phyloP scores from a whole-genome alignment of 331 rosid species.

The Malus hybrid region DNA sequence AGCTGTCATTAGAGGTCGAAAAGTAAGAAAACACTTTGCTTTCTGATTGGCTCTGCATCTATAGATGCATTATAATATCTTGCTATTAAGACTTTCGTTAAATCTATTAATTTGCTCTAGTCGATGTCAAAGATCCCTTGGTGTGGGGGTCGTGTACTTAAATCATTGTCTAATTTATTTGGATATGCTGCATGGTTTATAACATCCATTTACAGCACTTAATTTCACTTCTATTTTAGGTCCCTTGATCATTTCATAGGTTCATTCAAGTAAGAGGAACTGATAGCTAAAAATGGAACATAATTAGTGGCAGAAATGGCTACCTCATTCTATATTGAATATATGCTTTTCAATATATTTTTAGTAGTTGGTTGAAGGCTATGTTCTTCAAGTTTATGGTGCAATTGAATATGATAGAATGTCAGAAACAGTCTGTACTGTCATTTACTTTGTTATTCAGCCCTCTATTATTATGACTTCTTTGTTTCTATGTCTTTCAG shows the following conservation, averaged over 20 bases:
- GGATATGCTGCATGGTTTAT: neutral
- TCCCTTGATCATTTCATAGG: too few relatives aligned
- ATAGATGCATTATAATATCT: neutral
- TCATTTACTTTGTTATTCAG: neutral
- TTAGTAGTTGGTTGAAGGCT: neutral
- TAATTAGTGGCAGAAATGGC: neutral
- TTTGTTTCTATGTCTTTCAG: neutral
- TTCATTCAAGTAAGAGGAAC: neutral
- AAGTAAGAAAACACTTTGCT: slow-evolving; percentile 41
- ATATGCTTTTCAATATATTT: neutral
- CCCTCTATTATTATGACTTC: neutral
- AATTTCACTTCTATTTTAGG: neutral
- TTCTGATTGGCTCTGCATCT: slow-evolving; percentile 2
- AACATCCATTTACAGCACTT: neutral
- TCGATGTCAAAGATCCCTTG: neutral
- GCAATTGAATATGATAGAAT: neutral
- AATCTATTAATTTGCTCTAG: neutral
- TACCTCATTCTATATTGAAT: neutral
- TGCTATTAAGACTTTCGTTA: neutral
- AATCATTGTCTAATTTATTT: neutral
- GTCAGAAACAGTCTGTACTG: neutral
- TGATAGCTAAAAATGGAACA: neutral
- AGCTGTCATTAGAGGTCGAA: slow-evolving; percentile 43
- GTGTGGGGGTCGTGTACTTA: neutral
- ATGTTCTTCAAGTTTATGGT: neutral